Evolutionary conservation across 768 basidiomycete species (phyloP).

Genomic region (Hygrophoropsis aurantiaca): DNA sequence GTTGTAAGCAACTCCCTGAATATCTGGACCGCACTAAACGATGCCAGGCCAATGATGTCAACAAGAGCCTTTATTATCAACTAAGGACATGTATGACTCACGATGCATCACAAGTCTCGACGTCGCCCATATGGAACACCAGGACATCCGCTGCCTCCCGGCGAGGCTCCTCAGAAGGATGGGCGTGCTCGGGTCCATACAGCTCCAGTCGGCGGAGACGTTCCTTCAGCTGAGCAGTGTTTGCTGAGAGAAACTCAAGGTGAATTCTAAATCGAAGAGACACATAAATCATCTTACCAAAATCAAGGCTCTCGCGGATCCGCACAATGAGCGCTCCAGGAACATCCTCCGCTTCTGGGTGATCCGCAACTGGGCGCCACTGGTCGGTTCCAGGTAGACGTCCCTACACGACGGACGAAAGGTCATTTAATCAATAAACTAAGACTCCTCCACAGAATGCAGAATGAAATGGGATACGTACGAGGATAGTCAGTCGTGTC

Average conservation of each 20-base stretch:
- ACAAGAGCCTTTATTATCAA: slow-evolving; percentile 82
- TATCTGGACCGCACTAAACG: slow-evolving; percentile 74
- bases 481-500: slow-evolving; percentile 88
- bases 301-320: slow-evolving; percentile 88
- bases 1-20: slow-evolving; percentile 76
- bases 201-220: slow-evolving; percentile 83
- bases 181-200: slow-evolving; percentile 76
- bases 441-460: too few species aligned
- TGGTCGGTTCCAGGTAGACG: slow-evolving; percentile 83
- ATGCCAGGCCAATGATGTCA: slow-evolving; percentile 86
- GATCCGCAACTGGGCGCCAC: slow-evolving; percentile 91
- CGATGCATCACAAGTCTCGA: slow-evolving; percentile 90
- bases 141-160: slow-evolving; percentile 72
- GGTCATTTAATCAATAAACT: neutral
- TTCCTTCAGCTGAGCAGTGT: slow-evolving; percentile 93
- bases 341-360: slow-evolving; percentile 78
- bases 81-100: slow-evolving; percentile 66
- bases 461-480: slow-evolving; percentile 38
- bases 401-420: slow-evolving; percentile 48
- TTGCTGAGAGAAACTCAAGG: slow-evolving; percentile 50
- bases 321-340: slow-evolving; percentile 85
- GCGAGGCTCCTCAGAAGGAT: slow-evolving; percentile 87
- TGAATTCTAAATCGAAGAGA: slow-evolving; percentile 32
- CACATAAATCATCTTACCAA: slow-evolving; percentile 54
- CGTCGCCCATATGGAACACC: slow-evolving; percentile 93